Evolutionary conservation across 352 stramenopile genomes (phyloP).

Genomic region (Aphanomyces invadans): DNA sequence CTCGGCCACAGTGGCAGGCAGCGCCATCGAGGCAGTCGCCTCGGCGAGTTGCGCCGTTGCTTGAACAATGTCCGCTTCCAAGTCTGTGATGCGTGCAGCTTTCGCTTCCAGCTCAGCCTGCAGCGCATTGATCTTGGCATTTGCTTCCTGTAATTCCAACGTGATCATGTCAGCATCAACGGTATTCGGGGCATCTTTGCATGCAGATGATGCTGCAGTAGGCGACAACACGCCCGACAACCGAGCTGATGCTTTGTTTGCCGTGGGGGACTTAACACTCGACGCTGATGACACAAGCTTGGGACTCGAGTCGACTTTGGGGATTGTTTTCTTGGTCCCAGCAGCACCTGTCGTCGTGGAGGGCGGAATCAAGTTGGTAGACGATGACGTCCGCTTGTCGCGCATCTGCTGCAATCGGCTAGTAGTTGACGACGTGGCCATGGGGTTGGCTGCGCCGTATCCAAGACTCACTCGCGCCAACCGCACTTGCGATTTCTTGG

Average conservation of each 20-base stretch:
- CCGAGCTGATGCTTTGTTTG: not conserved
- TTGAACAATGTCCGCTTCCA: too few relatives aligned
- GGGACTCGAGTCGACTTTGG: not conserved
- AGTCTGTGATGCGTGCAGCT: constrained; percentile 1
- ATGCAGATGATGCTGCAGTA: not conserved
- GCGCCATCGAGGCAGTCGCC: too few relatives aligned
- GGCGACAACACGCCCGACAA: not conserved
- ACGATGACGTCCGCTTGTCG: not conserved
- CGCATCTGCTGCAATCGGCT: constrained; percentile 21
- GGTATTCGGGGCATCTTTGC: not conserved
- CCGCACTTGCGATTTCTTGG: constrained; percentile 43
- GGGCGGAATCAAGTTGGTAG: not conserved
- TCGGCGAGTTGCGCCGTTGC: too few relatives aligned
- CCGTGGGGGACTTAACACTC: not conserved
- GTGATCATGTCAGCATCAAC: not conserved
- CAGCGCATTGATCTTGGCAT: constrained; percentile 18
- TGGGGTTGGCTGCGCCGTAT: not conserved
- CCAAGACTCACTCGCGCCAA: constrained; percentile 23
- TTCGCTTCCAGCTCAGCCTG: constrained; percentile 8
- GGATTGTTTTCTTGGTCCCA: not conserved
- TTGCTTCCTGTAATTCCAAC: constrained; percentile 1
- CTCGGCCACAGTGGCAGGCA: not conserved
- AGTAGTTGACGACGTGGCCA: constrained; percentile 5
- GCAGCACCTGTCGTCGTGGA: not conserved
- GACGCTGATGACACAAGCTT: not conserved